Conservation (phyloP, 225 moss, liverwort and hornwort genomes). For the Thuidium tamariscinum region DNA sequence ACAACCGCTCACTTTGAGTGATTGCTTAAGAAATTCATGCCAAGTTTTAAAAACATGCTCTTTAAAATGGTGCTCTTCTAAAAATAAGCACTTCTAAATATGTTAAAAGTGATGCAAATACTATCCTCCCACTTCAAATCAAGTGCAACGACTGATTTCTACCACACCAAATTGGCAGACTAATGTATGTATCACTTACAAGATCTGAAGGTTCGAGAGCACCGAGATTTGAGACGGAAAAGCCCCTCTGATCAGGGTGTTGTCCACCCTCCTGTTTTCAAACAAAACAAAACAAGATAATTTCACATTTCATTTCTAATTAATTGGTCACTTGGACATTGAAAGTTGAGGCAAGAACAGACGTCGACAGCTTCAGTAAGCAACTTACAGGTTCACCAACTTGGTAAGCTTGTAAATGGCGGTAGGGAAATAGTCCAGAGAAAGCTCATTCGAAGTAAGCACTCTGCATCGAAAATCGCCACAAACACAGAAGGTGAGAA, state of each 20-base stretch:
- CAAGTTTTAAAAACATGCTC: background rate
- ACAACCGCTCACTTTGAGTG: background rate
- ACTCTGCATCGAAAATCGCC: constrained; percentile 7
- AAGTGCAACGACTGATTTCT: background rate
- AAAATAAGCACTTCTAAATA: no score
- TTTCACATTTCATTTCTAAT: background rate
- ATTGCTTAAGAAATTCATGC: background rate
- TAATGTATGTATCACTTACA: constrained; percentile 5
- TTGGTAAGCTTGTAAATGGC: constrained; percentile 18
- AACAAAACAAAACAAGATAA: background rate
- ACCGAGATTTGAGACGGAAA: constrained; percentile 7
- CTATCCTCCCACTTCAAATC: no score
- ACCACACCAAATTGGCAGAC: background rate
- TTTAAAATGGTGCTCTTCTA: no score
- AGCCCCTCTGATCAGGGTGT: constrained; percentile 21
- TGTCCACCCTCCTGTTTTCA: constrained; percentile 26
- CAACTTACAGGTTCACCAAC: constrained; percentile 19
- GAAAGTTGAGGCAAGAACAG: background rate
- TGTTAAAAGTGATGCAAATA: no score
- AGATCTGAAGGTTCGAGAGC: constrained; percentile 11
- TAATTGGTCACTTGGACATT: no score
- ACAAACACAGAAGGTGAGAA: background rate
- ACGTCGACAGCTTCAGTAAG: no score
- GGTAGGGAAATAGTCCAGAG: constrained; percentile 14
- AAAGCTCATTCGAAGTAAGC: constrained; percentile 36